phyloP scores from a whole-genome alignment of 495 filamentous ascomycete species.

The Penicillium verhagenii region DNA sequence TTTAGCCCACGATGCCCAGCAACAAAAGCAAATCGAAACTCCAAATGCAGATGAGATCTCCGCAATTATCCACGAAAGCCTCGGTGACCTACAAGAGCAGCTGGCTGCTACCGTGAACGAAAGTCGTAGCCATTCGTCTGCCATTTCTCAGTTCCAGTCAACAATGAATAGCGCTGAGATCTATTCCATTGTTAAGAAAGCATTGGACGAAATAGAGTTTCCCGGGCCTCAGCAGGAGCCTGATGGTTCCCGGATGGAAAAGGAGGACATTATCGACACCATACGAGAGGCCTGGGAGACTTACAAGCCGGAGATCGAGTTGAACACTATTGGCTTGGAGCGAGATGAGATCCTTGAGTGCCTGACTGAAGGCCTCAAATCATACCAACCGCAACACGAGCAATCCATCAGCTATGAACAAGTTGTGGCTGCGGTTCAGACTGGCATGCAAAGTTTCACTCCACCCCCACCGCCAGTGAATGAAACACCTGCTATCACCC shows the following conservation, averaged over 20 bases:
- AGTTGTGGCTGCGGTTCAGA: slow-evolving; percentile 76
- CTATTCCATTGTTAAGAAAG: slow-evolving; percentile 74
- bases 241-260: slow-evolving; percentile 48
- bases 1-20: slow-evolving; percentile 33
- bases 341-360: slow-evolving; percentile 84
- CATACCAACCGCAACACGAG: slow-evolving; percentile 62
- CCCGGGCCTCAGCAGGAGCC: slow-evolving; percentile 35
- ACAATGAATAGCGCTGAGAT: slow-evolving; percentile 74
- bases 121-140: slow-evolving; percentile 63
- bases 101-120: slow-evolving; percentile 74
- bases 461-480: slow-evolving; percentile 70
- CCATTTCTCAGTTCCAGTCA: slow-evolving; percentile 45
- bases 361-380: slow-evolving; percentile 76
- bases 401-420: slow-evolving; percentile 69
- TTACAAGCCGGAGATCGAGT: slow-evolving; percentile 87
- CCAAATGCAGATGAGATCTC: slow-evolving; percentile 67
- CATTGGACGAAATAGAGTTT: slow-evolving; percentile 62
- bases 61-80: slow-evolving; percentile 72
- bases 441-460: slow-evolving; percentile 73
- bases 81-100: slow-evolving; percentile 77
- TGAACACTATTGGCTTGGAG: slow-evolving; percentile 85
- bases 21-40: slow-evolving; percentile 40
- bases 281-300: slow-evolving; percentile 87
- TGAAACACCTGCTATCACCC: slow-evolving; percentile 63
- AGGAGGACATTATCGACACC: slow-evolving; percentile 80